These are phyloP conservation scores for Logfia minima DNA, from an alignment of 129 eudicot species.

Conservation along the genomic window DNA sequence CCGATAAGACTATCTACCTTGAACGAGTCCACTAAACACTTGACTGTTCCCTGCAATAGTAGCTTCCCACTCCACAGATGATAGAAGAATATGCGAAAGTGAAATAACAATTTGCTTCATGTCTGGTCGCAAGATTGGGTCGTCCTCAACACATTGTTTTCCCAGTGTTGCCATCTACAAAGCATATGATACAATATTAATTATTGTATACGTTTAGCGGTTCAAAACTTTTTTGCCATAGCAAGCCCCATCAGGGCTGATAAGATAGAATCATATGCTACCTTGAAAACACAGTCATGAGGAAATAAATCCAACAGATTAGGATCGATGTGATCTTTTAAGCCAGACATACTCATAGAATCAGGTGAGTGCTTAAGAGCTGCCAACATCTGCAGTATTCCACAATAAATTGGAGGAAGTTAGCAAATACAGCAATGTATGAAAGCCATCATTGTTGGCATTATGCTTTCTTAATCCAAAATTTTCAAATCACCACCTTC, in stretches of 20 bases:
- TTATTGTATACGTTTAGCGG: background rate
- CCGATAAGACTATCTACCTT: slow-evolving; percentile 58
- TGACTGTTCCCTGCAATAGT: slow-evolving; percentile 95
- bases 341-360: slow-evolving; percentile 72
- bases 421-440: background rate
- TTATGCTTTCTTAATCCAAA: background rate
- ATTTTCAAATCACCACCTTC: background rate
- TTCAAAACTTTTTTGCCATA: no score
- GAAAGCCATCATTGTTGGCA: background rate
- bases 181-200: background rate
- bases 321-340: slow-evolving; percentile 86
- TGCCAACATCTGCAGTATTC: slow-evolving; percentile 71
- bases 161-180: slow-evolving; percentile 79
- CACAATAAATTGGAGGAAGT: slow-evolving; percentile 12
- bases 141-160: slow-evolving; percentile 87
- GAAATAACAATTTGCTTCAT: slow-evolving; percentile 86
- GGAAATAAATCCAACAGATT: slow-evolving; percentile 82
- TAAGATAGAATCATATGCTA: slow-evolving; percentile 22
- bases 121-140: slow-evolving; percentile 84
- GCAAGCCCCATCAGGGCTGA: no score
- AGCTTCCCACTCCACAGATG: slow-evolving; percentile 98
- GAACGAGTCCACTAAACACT: slow-evolving; percentile 91
- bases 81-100: slow-evolving; percentile 82
- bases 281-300: slow-evolving; percentile 95
- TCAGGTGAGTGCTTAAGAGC: slow-evolving; percentile 82